Evolutionary conservation across 495 filamentous ascomycete genomes (phyloP).

Genomic region (Neurospora sp.): DNA sequence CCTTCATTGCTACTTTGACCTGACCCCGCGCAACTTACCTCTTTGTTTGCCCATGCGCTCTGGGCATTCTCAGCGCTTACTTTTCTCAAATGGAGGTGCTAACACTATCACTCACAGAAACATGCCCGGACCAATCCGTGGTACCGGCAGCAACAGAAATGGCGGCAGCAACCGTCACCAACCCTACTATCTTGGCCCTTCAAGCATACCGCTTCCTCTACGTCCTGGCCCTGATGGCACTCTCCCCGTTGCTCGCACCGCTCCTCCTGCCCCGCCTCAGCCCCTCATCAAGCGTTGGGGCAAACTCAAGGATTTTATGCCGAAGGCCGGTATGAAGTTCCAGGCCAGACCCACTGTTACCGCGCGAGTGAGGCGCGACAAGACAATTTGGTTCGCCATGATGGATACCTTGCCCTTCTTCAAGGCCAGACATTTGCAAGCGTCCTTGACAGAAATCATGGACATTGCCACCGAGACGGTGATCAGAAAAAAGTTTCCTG

Average conservation of each 20-base stretch:
- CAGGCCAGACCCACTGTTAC: not conserved
- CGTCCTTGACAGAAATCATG: not conserved
- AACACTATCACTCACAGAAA: not conserved
- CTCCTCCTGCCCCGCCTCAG: not conserved
- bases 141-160: not conserved
- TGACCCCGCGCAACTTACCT: not conserved
- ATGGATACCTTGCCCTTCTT: not conserved
- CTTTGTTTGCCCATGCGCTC: not conserved
- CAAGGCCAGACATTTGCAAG: not conserved
- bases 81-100: not conserved
- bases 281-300: not conserved
- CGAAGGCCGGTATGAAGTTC: not conserved
- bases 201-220: not conserved
- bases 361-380: not conserved
- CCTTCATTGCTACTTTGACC: not conserved
- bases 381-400: not conserved
- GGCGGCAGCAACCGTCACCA: not conserved
- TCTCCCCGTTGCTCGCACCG: not conserved
- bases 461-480: not conserved
- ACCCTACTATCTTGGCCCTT: not conserved
- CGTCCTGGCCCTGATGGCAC: not conserved
- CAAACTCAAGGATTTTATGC: not conserved
- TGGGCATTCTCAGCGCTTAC: too few species aligned
- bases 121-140: not conserved
- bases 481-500: not conserved